A percentile compares a stretch with the other conserved stretches of the same genome.
Evolutionary conservation across 345 rosid genomes (phyloP).

Genomic region (Eucalyptus dawsonii): DNA sequence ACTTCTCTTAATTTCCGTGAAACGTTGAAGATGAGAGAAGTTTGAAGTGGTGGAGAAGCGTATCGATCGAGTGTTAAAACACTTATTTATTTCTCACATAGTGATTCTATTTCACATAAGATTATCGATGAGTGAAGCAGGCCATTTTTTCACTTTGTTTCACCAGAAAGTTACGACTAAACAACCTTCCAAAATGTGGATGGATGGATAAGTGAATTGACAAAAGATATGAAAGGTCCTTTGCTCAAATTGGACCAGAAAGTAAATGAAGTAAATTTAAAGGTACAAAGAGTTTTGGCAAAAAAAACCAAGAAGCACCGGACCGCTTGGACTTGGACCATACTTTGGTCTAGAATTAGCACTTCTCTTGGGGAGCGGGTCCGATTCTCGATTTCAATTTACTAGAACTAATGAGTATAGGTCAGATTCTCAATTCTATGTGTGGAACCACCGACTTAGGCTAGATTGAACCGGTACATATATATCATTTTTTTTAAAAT

Average conservation of each 20-base stretch:
- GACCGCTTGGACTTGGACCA: not conserved
- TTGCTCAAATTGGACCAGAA: not conserved
- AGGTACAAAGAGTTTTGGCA: not conserved
- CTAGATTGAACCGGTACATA: too few relatives aligned
- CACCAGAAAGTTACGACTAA: not conserved
- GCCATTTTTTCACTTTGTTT: not conserved
- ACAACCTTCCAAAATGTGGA: not conserved
- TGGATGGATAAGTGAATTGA: not conserved
- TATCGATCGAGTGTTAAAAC: not conserved
- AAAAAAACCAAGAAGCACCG: not conserved
- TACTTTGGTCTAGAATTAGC: fast-evolving
- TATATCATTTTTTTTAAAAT: too few relatives aligned
- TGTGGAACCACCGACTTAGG: fast-evolving
- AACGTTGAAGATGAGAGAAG: not conserved
- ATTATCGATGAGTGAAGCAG: not conserved
- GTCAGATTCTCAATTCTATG: not conserved
- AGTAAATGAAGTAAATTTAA: too few relatives aligned
- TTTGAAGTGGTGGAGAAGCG: not conserved
- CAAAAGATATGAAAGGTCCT: not conserved
- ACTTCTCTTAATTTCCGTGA: not conserved
- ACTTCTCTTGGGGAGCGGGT: fast-evolving
- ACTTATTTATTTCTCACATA: not conserved
- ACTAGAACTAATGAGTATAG: not conserved
- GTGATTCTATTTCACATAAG: not conserved
- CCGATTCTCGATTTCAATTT: not conserved